Percentiles rank a stretch among this genome's conserved stretches.
These are phyloP conservation scores for Wickerhamiella allomyrinae DNA, from an alignment of 805 yeast genomes.

Conservation along the genomic window DNA sequence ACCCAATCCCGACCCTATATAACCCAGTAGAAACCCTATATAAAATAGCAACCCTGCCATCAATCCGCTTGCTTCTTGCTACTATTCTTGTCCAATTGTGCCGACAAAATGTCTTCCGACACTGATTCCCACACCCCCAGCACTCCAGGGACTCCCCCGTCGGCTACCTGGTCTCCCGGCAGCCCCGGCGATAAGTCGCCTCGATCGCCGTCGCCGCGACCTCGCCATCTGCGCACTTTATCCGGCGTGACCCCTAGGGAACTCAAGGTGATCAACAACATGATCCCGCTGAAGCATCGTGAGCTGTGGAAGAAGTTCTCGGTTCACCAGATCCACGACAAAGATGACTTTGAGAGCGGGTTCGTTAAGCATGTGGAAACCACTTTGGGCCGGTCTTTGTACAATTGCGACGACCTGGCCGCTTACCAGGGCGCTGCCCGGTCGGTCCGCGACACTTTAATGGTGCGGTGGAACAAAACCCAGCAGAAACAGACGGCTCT, in stretches of 20 bases:
- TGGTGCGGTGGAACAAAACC: constrained; percentile 83
- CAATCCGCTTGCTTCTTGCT: too few species aligned
- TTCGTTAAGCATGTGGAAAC: constrained; percentile 84
- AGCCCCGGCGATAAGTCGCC: not conserved
- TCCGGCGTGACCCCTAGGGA: constrained; percentile 89
- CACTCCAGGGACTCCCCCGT: not conserved
- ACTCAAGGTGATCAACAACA: constrained; percentile 65
- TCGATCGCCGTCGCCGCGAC: not conserved
- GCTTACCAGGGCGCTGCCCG: constrained; percentile 83
- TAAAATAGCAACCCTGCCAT: too few species aligned
- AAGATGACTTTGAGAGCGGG: constrained; percentile 46
- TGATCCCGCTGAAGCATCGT: constrained; percentile 67
- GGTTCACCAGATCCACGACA: constrained; percentile 34
- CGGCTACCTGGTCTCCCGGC: not conserved
- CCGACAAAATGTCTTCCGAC: not conserved
- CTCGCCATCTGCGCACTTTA: constrained; percentile 40
- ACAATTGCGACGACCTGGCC: constrained; percentile 83
- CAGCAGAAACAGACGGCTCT: constrained; percentile 77
- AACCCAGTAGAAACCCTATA: too few species aligned
- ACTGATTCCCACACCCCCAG: not conserved
- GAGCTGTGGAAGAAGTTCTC: constrained; percentile 63
- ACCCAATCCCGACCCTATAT: too few species aligned
- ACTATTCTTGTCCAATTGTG: too few species aligned
- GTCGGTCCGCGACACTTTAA: constrained; percentile 62
- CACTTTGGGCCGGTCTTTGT: constrained; percentile 76